Percentiles rank a stretch among this genome's conserved stretches.
These are phyloP conservation scores for Trichoderma gamsii DNA, from an alignment of 495 filamentous ascomycete genomes.

Conservation along the genomic window DNA sequence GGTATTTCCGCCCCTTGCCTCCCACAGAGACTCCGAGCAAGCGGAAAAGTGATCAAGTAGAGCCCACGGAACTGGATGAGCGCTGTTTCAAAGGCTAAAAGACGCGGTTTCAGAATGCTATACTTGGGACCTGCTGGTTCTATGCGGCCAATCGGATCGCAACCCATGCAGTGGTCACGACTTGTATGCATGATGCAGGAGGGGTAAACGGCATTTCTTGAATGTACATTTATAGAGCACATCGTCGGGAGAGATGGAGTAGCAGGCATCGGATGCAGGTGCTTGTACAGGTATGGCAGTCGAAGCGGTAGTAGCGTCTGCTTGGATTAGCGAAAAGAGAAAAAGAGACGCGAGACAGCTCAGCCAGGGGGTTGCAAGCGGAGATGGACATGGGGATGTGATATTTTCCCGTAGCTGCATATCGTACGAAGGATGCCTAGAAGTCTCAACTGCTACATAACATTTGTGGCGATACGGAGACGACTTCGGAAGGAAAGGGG, in stretches of 20 bases:
- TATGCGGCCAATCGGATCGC: conserved; percentile 8
- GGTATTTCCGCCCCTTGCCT: not conserved
- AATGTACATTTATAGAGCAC: not conserved
- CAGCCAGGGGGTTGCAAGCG: not conserved
- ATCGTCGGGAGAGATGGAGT: not conserved
- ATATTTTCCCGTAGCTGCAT: not conserved
- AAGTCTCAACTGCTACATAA: not conserved
- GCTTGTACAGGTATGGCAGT: not conserved
- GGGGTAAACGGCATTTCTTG: not conserved
- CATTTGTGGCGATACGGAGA: not conserved
- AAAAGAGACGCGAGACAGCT: not conserved
- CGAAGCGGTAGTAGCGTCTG: not conserved
- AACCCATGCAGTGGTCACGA: not conserved
- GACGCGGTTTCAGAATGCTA: conserved; percentile 2
- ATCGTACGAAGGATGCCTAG: not conserved
- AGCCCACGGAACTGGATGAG: not conserved
- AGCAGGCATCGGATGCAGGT: not conserved
- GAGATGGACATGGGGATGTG: conserved; percentile 3
- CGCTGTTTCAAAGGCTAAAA: conserved; percentile 6
- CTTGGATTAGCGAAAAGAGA: not conserved
- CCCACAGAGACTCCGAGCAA: not conserved
- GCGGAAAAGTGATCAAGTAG: not conserved
- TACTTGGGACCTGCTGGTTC: not conserved
- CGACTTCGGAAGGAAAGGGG: not conserved
- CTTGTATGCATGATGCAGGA: not conserved